These are phyloP conservation scores for Ganoderma boninense DNA, from an alignment of 1,284 basidiomycete species.

Conservation along the genomic window DNA sequence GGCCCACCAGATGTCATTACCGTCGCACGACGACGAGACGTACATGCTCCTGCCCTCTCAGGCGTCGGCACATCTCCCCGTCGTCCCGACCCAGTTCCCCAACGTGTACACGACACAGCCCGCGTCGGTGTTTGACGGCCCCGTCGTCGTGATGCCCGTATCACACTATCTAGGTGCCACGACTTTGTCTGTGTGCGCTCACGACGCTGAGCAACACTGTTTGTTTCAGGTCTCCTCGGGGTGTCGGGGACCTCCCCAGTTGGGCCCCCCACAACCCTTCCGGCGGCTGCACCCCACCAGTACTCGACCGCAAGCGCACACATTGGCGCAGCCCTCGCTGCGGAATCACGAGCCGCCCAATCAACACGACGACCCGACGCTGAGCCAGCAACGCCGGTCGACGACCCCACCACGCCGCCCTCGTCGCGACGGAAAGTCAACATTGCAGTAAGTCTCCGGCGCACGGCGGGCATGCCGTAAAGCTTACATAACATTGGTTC, in stretches of 20 bases:
- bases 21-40: neutral
- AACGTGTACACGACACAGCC: constrained; percentile 6
- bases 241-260: neutral
- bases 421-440: neutral
- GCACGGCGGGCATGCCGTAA: neutral
- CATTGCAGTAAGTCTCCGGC: neutral
- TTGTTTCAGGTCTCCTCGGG: neutral
- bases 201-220: constrained; percentile 5
- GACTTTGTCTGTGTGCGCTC: neutral
- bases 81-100: constrained; percentile 5
- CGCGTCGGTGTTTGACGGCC: constrained; percentile 5
- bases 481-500: neutral
- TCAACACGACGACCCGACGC: neutral
- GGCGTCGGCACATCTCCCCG: neutral
- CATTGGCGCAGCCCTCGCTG: neutral
- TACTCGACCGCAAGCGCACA: neutral
- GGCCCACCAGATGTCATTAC: neutral
- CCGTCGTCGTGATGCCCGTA: constrained; percentile 10
- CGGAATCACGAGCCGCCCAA: neutral
- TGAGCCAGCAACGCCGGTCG: neutral
- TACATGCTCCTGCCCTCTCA: constrained; percentile 5
- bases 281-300: neutral
- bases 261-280: neutral
- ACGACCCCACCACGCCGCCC: neutral
- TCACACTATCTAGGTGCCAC: constrained; percentile 10